Evolutionary conservation across 257 asterid species (phyloP), one percentile per base, ranked within the genome.

Genomic region (Rehmannia glutinosa): DNA sequence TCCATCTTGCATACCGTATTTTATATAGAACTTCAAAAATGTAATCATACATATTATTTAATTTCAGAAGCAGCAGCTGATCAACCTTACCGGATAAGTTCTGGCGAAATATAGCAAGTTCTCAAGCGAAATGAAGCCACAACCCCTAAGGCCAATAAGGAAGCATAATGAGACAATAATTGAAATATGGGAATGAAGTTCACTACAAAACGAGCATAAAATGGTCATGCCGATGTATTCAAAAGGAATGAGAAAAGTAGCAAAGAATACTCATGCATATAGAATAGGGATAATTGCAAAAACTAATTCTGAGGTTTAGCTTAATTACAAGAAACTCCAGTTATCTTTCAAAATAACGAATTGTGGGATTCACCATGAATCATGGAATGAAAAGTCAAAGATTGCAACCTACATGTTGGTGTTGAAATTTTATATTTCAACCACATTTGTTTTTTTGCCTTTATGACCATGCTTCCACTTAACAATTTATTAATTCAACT

Each of bases 111-210:
- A 92, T 52, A 92, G 78, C 80, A 90, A 80, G 86, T 92, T 92
- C 90, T 92, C 98, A 16, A 92, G 95, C 24, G 98, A 84, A 82
- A 92, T 82, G 71, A 84, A 86, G 60, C 98, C 98, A 73, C 95
- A 86, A 23, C 96, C 98, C 96, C 98, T 92, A 71, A 68, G 77
- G 64, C 63, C 74, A 75, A 72, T 20, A 53, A 56, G 17, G 20
- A 72, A 61, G 56, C 62, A 76, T 30, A 56, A 62, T 79, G 68
- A 81, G 81, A 75, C 6, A 25, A 73, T 28, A 39, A 43, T 15
- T 46, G 23, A 43, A 59, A 64, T 64, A 33, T 35, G 27, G 8
- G 62, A 47, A 45, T 60, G 25, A 30, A 38, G 32, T 16, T 53
- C 71, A 71, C 57, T 2, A 30, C 38, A 45, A n/a, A n/a, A n/a